Evolutionary conservation across 2,329 filamentous ascomycete genomes (phyloP).

Genomic region (Westerdykella ornata): DNA sequence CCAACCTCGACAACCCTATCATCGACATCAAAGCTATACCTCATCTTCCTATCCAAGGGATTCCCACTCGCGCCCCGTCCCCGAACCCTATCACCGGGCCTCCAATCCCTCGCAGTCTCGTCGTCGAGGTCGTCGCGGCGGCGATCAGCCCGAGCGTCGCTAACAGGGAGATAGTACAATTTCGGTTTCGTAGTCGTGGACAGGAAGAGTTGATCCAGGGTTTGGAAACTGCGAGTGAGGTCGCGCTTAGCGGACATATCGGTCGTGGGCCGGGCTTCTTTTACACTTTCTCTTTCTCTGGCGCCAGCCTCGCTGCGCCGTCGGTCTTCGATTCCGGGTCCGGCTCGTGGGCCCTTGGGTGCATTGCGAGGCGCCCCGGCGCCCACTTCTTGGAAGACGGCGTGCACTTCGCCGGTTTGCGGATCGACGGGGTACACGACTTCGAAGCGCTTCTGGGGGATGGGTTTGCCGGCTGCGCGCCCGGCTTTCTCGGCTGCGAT

Average conservation of each 20-base stretch:
- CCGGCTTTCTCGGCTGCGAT: slow-evolving; percentile 25
- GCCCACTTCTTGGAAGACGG: slow-evolving; percentile 33
- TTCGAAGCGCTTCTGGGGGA: slow-evolving; percentile 25
- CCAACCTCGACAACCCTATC: slow-evolving; percentile 40
- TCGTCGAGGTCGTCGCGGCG: slow-evolving; percentile 56
- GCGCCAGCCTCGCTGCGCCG: background rate
- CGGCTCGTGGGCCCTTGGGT: slow-evolving; percentile 7
- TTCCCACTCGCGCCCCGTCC: slow-evolving; percentile 21
- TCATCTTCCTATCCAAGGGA: slow-evolving; percentile 32
- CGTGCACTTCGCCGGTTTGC: slow-evolving; percentile 13
- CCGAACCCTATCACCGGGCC: slow-evolving; percentile 23
- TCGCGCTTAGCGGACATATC: slow-evolving; percentile 15
- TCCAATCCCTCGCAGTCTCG: slow-evolving; percentile 40
- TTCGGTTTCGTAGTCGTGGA: slow-evolving; percentile 57
- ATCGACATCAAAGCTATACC: slow-evolving; percentile 42
- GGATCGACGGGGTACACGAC: slow-evolving; percentile 20
- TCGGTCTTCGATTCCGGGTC: slow-evolving; percentile 1
- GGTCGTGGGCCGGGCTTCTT: slow-evolving; percentile 1
- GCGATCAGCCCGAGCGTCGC: slow-evolving; percentile 55
- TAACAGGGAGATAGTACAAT: slow-evolving; percentile 60
- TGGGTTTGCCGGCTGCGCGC: slow-evolving; percentile 14
- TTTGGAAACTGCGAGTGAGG: slow-evolving; percentile 41
- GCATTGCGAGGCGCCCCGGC: slow-evolving; percentile 20
- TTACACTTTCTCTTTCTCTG: too few relatives aligned
- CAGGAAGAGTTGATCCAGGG: slow-evolving; percentile 54